Evolutionary conservation across 257 asterid species (phyloP).

Genomic region (Ilex asprella): DNA sequence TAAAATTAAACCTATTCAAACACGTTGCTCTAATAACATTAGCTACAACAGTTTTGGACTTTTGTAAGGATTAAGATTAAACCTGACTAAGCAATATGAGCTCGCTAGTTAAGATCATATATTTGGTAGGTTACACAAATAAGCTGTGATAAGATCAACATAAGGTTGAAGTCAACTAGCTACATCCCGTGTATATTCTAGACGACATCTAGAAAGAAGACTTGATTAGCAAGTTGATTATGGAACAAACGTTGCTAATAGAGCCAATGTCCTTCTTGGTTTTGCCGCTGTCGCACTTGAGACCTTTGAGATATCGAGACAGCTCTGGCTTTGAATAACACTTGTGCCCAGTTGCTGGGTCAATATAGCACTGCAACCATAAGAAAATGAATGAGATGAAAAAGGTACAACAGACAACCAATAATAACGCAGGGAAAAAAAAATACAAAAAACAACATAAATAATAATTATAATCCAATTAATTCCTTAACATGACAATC

Average conservation of each 20-base stretch:
- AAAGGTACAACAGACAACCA: neutral
- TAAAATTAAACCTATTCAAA: no score
- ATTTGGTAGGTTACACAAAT: neutral
- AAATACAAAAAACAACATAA: neutral
- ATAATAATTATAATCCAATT: no score
- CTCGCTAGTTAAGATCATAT: neutral
- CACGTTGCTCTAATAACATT: no score
- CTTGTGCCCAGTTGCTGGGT: slow-evolving; percentile 39
- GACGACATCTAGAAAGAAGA: no score
- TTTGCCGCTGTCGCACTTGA: slow-evolving; percentile 13
- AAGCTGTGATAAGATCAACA: no score
- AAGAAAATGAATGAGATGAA: slow-evolving; percentile 3
- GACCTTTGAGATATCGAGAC: slow-evolving; percentile 29
- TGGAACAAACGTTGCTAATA: slow-evolving; percentile 2
- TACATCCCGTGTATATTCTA: no score
- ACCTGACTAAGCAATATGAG: neutral
- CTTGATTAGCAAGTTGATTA: neutral
- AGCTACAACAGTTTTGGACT: no score
- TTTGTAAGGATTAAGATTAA: no score
- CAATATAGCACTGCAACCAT: slow-evolving; percentile 46
- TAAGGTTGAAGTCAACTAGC: no score
- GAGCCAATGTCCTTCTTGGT: slow-evolving; percentile 11
- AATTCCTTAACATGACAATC: no score
- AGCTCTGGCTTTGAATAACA: slow-evolving; percentile 52
- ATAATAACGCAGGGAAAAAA: neutral